phyloP scores from a whole-genome alignment of 768 basidiomycete genomes.

The Mycena venus region DNA sequence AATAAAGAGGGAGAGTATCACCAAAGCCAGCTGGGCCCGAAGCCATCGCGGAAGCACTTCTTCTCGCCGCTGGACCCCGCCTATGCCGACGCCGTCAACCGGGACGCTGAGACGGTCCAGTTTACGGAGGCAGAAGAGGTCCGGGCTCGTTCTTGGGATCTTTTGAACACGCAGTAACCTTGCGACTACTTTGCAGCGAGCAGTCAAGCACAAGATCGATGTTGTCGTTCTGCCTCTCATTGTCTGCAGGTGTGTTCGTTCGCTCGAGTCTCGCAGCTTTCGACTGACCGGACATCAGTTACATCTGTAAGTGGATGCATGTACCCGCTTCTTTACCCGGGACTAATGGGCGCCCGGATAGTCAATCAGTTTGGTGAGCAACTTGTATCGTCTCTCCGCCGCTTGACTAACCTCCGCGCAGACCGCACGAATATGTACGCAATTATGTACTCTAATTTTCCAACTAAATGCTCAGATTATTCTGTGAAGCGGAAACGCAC shows the following conservation, averaged over 20 bases:
- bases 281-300: constrained; percentile 45
- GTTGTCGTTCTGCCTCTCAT: constrained; percentile 62
- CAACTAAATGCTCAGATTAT: neutral
- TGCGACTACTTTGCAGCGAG: constrained; percentile 42
- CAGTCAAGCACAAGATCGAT: constrained; percentile 65
- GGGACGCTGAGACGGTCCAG: constrained; percentile 62
- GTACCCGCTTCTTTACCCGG: constrained; percentile 22
- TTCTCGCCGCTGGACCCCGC: constrained; percentile 61
- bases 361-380: constrained; percentile 63
- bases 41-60: constrained; percentile 58
- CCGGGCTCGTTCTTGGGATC: neutral
- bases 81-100: constrained; percentile 64
- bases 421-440: constrained; percentile 71
- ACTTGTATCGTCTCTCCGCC: neutral
- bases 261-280: neutral
- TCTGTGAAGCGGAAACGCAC: constrained; percentile 61
- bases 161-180: neutral
- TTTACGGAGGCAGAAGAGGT: constrained; percentile 67
- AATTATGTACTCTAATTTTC: neutral
- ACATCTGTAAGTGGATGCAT: constrained; percentile 58
- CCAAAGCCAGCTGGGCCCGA: constrained; percentile 56
- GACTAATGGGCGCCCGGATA: constrained; percentile 31
- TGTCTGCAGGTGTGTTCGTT: constrained; percentile 57
- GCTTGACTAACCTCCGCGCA: constrained; percentile 34
- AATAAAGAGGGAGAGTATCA: constrained; percentile 55